These are phyloP conservation scores for Cyclotella choctawhatcheeana DNA, from an alignment of 108 stramenopile species.

Conservation along the genomic window DNA sequence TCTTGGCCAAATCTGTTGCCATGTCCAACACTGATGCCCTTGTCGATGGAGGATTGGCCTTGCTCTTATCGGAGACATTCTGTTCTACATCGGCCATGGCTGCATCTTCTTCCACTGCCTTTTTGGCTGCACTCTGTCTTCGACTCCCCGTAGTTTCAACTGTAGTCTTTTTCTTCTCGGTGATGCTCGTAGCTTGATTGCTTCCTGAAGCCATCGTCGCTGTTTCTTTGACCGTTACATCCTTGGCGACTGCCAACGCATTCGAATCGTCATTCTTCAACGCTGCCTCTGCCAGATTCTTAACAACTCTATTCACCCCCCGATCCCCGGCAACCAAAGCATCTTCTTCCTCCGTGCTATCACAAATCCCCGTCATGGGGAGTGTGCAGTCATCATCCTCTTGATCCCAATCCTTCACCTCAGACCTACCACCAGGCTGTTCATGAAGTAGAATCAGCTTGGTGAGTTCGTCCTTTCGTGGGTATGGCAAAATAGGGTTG, in stretches of 20 bases:
- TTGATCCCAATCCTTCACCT: neutral
- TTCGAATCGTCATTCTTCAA: too few species aligned
- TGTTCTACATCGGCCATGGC: neutral
- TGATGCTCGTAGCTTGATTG: neutral
- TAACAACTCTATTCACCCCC: too few species aligned
- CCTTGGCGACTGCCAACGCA: too few species aligned
- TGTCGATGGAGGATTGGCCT: neutral
- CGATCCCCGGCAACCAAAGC: neutral
- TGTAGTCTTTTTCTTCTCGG: neutral
- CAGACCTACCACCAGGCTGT: neutral
- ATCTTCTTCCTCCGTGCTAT: neutral
- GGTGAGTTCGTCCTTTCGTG: neutral
- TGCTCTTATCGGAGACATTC: neutral
- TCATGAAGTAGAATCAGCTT: neutral
- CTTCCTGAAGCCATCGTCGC: too few species aligned
- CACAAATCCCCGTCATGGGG: neutral
- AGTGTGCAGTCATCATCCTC: neutral
- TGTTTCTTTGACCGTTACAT: too few species aligned
- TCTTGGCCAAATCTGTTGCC: neutral
- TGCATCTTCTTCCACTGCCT: neutral
- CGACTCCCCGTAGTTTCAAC: neutral
- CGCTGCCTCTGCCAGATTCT: too few species aligned
- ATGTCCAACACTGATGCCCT: neutral
- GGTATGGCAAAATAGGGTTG: neutral
- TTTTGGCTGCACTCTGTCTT: neutral